Evolutionary conservation across 208 protist genomes (phyloP).

Genomic region (Angomonas ambiguus): DNA sequence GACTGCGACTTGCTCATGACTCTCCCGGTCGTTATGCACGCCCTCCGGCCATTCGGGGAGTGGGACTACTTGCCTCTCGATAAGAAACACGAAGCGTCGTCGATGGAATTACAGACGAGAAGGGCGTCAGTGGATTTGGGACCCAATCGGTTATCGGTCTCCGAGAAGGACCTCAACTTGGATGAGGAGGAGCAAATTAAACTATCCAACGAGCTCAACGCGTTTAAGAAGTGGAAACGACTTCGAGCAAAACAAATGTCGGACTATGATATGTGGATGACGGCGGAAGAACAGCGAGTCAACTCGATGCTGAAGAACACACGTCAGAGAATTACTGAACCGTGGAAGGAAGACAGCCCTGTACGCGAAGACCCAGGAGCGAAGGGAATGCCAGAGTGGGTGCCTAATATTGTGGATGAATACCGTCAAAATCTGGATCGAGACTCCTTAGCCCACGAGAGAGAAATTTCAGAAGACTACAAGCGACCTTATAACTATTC

Average conservation of each 20-base stretch:
- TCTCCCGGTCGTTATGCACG: conserved; percentile 67
- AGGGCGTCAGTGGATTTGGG: conserved; percentile 62
- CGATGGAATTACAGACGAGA: conserved; percentile 43
- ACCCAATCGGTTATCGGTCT: conserved; percentile 60
- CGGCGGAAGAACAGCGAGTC: conserved; percentile 65
- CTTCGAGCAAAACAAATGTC: conserved; percentile 31
- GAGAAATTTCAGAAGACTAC: conserved; percentile 39
- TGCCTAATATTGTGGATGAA: conserved; percentile 89
- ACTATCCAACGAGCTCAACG: conserved; percentile 49
- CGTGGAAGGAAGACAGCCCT: conserved; percentile 33
- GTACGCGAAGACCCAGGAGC: conserved; percentile 2
- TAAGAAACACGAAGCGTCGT: conserved; percentile 23
- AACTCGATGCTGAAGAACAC: conserved; percentile 46
- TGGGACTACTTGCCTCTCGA: conserved; percentile 81
- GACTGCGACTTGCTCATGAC: conserved; percentile 50
- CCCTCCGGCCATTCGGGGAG: conserved; percentile 61
- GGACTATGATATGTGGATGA: conserved; percentile 85
- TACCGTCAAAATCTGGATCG: conserved; percentile 77
- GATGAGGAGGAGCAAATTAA: conserved; percentile 76
- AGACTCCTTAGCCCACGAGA: conserved; percentile 63
- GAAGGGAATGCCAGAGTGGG: conserved; percentile 53
- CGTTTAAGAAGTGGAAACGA: conserved; percentile 64
- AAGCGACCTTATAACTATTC: conserved; percentile 57
- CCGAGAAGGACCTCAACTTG: conserved; percentile 45
- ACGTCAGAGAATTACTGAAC: conserved; percentile 20